Evolutionary conservation across 352 stramenopile species (phyloP), one percentile per base, ranked within the genome.

Genomic region (Globisporangium nagaii): DNA sequence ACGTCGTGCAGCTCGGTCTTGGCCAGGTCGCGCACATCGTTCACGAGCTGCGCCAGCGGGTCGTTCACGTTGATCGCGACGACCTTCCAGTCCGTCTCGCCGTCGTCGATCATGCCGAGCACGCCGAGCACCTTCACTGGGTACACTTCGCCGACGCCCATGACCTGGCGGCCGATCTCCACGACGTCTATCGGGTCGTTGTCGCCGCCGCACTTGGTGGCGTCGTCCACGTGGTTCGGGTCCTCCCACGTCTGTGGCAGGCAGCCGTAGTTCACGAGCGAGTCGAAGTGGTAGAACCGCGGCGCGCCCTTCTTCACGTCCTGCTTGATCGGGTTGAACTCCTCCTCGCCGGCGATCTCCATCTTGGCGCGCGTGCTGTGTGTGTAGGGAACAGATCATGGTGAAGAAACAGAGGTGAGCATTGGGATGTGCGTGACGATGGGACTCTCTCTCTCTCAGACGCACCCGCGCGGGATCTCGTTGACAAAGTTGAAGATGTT

Each of bases 161-260:
- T 79, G 22, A 95, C 72, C 22, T 79, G 75, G n/a, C 70, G 88
- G 45, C 97, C 97, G 66, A 99, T 98, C 75, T 99, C 97, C 35
- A 65, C 98, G 36, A 99, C 96, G 79, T 99, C 97, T 46, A 99
- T 93, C 12, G 97, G 97, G 85, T 99, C 97, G 65, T 99, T 96
- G 71, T 99, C 97, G 24, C 97, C 84, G 24, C 83, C 79, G 56
- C 75, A 88, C 45, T 94, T 92, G 34, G 98, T 93, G 59, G 88
- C 76, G 3, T 86, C 84, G 67, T 99, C 93, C 50, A 98, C 80
- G 46, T 97, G 84, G 48, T 93, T 93, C 6, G 97, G 97, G 69
- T 99, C 96, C 71, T 99, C 97, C 97, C 97, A 99, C 3, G 97
- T 99, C 74, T 99, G 97, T 41, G 97, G 97, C 54, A 99, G 66